Base-by-base conservation (phyloP, 2,329 filamentous ascomycete species). In the Fusarium sp. region DNA sequence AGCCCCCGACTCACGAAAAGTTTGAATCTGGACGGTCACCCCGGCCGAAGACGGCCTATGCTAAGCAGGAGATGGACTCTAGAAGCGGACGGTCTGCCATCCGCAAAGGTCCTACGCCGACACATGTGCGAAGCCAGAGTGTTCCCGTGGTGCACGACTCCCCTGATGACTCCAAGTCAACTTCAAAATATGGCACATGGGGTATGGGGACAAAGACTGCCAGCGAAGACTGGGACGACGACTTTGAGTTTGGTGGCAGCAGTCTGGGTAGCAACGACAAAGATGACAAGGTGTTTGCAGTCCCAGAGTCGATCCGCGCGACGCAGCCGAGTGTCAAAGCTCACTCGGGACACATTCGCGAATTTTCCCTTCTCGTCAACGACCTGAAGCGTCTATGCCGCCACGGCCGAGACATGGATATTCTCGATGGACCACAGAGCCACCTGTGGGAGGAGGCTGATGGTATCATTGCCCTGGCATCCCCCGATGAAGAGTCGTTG, bases 181-280 rank as follows among this genome's bases (percentile, higher is more conserved):
- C 2, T 16, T 84, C 88, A 62, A 95, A 95, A 77, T 96, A 94
- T 78, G 93, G 93, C 50, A 95, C 93, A 1, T 96, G 93, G 93
- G 93, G 93, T 3, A 84, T 94, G 47, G 91, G 92, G n/a, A 92
- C 90, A 71, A 95, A 95, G 81, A 92, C 90, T 18, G 91, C 92
- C 13, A 95, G 92, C 70, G 94, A 97, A 80, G 94, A 96, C 78
- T 97, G 94, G 94, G 94, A 96, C 76, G 93, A 95, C 72, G 94
- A 97, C 80, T 96, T 97, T 76, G 93, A 96, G 69, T 95, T 96
- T 79, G 88, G 88, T 10, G 85, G 84, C 29, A 80, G 86, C 35
- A 85, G 83, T 50, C 77, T 82, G 38, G 80, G 71, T 6, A 81
- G 82, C n/a, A 80, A 81, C 40, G 82, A 82, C 37, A 81, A 80